Percentiles rank a stretch among this genome's conserved stretches.
Conservation (phyloP, 768 basidiomycete species). For the Mycena floridula region DNA sequence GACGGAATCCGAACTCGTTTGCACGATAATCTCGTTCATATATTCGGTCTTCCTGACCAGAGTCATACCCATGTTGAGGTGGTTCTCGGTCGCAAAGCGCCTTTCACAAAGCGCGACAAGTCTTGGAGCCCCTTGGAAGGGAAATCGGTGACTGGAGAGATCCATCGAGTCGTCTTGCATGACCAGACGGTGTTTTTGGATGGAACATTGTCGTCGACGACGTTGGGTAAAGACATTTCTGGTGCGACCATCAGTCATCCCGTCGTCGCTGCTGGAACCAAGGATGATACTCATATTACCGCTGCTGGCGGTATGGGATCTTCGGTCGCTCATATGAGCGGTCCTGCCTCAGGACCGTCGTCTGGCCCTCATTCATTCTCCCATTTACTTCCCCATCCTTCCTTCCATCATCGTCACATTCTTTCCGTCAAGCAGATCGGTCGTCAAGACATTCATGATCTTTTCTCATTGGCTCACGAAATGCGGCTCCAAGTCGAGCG, state of each 20-base stretch:
- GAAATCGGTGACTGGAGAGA: conserved; percentile 55
- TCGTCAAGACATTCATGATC: conserved; percentile 82
- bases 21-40: conserved; percentile 87
- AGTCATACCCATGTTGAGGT: conserved; percentile 87
- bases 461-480: conserved; percentile 93
- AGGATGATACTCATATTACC: conserved; percentile 1
- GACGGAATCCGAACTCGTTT: conserved; percentile 78
- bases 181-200: conserved; percentile 88
- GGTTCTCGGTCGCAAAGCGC: conserved; percentile 69
- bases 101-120: conserved; percentile 41
- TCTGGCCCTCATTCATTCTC: conserved; percentile 26
- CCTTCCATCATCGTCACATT: conserved; percentile 91
- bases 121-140: conserved; percentile 84
- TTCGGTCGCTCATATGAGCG: conserved; percentile 5
- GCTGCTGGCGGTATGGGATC: conserved; percentile 15
- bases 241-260: conserved; percentile 47
- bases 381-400: conserved; percentile 61
- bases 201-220: conserved; percentile 56
- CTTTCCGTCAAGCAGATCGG: conserved; percentile 92
- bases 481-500: conserved; percentile 96
- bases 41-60: conserved; percentile 89
- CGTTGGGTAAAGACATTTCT: conserved; percentile 71
- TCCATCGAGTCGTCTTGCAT: conserved; percentile 89
- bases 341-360: conserved; percentile 11
- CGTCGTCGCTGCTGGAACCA: too few relatives aligned